Percentiles rank a stretch among this genome's conserved stretches.
Conservation (phyloP, 495 filamentous ascomycete species). For the Penicillium tannophilum region DNA sequence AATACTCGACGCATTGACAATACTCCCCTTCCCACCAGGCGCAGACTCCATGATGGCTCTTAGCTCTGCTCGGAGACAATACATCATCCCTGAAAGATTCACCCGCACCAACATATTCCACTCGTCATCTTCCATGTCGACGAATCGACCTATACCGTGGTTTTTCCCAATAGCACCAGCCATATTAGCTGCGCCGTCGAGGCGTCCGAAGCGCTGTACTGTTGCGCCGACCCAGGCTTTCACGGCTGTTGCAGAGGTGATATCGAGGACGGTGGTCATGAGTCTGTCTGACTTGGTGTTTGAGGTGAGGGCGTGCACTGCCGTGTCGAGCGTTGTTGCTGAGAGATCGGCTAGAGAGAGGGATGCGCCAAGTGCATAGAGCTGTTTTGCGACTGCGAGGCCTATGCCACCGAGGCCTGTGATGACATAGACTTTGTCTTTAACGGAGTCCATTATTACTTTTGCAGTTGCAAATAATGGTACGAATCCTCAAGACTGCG, state of each 20-base stretch:
- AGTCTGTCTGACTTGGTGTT: constrained; percentile 4
- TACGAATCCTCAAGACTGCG: too few species aligned
- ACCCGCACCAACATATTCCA: constrained; percentile 57
- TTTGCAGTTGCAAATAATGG: too few species aligned
- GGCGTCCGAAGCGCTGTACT: constrained; percentile 41
- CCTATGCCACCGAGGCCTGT: constrained; percentile 61
- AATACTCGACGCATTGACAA: constrained; percentile 62
- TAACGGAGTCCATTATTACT: constrained; percentile 28
- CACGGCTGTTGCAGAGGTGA: constrained; percentile 40
- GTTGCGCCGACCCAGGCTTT: constrained; percentile 50
- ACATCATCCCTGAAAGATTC: constrained; percentile 60
- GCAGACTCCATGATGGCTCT: constrained; percentile 37
- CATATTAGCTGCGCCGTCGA: constrained; percentile 62
- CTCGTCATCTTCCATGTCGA: constrained; percentile 48
- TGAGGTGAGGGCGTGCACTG: constrained; percentile 17
- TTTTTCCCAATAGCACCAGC: constrained; percentile 52
- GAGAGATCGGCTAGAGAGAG: constrained; percentile 57
- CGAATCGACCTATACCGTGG: constrained; percentile 34
- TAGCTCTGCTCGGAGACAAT: constrained; percentile 58
- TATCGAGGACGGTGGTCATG: constrained; percentile 42
- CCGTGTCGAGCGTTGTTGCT: constrained; percentile 33
- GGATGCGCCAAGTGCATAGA: constrained; percentile 49
- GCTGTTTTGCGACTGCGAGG: constrained; percentile 54
- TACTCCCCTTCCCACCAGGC: constrained; percentile 45
- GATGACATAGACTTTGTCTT: constrained; percentile 53